Conservation (phyloP, 305 asterid species). For the Withania somnifera region DNA sequence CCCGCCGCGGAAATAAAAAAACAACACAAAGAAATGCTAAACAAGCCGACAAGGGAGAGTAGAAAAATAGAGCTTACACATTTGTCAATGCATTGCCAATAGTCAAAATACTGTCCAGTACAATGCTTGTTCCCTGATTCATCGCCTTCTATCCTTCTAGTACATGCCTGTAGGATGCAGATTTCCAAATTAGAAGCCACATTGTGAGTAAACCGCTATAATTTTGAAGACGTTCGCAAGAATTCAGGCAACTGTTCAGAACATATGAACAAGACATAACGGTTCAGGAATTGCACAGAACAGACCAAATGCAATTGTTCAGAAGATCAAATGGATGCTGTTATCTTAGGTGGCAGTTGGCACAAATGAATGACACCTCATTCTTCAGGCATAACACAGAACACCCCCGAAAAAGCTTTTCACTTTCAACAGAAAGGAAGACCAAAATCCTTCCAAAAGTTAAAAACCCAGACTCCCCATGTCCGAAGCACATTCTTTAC, state of each 20-base stretch:
- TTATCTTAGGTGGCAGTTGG: neutral
- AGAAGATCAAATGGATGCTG: neutral
- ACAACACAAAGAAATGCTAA: neutral
- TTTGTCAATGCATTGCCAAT: constrained; percentile 73
- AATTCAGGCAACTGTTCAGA: neutral
- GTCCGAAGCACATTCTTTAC: neutral
- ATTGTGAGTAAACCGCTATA: neutral
- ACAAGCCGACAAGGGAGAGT: neutral
- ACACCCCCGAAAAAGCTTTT: no score
- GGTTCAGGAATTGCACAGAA: neutral
- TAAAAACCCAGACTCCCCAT: no score
- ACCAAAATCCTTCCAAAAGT: neutral
- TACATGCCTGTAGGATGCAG: constrained; percentile 47
- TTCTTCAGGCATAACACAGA: neutral
- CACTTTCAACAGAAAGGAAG: no score
- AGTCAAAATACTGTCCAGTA: constrained; percentile 85
- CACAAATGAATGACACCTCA: neutral
- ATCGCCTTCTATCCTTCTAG: constrained; percentile 58
- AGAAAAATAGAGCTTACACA: constrained; percentile 35
- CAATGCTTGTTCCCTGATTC: constrained; percentile 77
- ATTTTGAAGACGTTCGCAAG: neutral
- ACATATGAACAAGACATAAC: neutral
- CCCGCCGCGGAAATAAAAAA: neutral
- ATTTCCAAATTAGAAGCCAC: neutral
- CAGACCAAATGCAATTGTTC: neutral